Conservation (phyloP, 163 green algal species). For the Volvox carteri region DNA sequence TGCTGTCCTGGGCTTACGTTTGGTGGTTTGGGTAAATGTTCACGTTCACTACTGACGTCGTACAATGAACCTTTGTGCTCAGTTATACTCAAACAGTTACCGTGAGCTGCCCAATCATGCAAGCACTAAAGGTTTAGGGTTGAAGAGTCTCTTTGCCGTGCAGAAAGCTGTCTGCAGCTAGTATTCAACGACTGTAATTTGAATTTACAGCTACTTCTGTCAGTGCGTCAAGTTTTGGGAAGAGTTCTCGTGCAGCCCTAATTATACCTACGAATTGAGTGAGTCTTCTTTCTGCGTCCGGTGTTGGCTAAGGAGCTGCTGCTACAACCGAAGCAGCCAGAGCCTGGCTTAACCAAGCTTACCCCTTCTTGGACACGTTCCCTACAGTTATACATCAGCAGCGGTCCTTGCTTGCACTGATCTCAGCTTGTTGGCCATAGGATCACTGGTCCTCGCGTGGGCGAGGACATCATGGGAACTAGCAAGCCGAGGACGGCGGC, state of each 20-base stretch:
- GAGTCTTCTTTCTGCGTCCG: not conserved
- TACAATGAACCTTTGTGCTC: too few species aligned
- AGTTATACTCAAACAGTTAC: too few species aligned
- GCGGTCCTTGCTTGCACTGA: not conserved
- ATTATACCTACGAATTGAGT: not conserved
- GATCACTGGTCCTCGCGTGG: not conserved
- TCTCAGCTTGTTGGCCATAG: not conserved
- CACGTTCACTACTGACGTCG: too few species aligned
- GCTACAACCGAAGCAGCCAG: not conserved
- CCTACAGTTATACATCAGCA: not conserved
- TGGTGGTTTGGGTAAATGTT: too few species aligned
- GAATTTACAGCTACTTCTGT: not conserved
- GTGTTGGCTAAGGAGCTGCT: not conserved
- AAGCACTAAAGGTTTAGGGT: too few species aligned
- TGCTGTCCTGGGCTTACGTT: too few species aligned
- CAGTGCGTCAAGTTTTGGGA: not conserved
- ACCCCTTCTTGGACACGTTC: not conserved
- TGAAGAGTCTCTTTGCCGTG: too few species aligned
- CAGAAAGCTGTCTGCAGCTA: too few species aligned
- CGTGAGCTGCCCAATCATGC: too few species aligned
- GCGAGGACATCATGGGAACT: slow-evolving; percentile 6
- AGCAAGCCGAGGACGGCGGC: not conserved
- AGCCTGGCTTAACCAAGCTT: not conserved
- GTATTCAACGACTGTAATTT: not conserved
- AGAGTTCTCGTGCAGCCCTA: not conserved